Base-by-base conservation (phyloP, 2,329 filamentous ascomycete species). In the Dactylellina leptospora region DNA sequence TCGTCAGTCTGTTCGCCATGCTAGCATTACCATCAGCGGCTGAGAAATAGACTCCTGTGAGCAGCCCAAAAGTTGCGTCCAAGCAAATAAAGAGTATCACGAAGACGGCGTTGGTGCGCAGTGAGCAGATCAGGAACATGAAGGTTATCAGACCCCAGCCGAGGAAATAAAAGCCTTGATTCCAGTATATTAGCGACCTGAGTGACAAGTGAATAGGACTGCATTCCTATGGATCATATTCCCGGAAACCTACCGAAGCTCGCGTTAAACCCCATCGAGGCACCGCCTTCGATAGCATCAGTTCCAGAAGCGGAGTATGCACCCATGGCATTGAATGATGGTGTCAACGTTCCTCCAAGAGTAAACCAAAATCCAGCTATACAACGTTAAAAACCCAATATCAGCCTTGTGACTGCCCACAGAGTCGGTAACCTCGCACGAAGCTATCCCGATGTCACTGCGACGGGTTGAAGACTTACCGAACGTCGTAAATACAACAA, bases 21-120 rank as follows among this genome's bases (percentile, higher is more conserved):
- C 38, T 27, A 22, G 33, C 54, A 9, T 61, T 47, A 5, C 54
- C 60, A 18, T 61, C 36, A 1, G 60, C 69, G 44, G 16, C 30
- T 8, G 22, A 36, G 20, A 73, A 89, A 79, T 87, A 90, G 0
- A 83, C 83, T 1, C 82, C 87, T 0, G 88, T 83, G 28, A 91
- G 81, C 23, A 87, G 80, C 10, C 79, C 78, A 77, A 92, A 90
- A 1, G 83, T 81, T 10, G 86, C 77, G 16, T 85, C 78, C n/a
- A 92, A 83, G 0, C 82, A 82, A 69, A 87, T 77, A 81, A 92
- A 92, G 79, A 92, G 89, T 61, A 86, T 75, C 75, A 90, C 84
- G 79, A 91, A 90, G 78, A 86, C 83, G 8, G 90, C 63, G 78
- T 92, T 92, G 27, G 88, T 92, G 50, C 90, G 86, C 16, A 91